phyloP scores from a whole-genome alignment of 495 filamentous ascomycete species.

The Podospora appendiculata region DNA sequence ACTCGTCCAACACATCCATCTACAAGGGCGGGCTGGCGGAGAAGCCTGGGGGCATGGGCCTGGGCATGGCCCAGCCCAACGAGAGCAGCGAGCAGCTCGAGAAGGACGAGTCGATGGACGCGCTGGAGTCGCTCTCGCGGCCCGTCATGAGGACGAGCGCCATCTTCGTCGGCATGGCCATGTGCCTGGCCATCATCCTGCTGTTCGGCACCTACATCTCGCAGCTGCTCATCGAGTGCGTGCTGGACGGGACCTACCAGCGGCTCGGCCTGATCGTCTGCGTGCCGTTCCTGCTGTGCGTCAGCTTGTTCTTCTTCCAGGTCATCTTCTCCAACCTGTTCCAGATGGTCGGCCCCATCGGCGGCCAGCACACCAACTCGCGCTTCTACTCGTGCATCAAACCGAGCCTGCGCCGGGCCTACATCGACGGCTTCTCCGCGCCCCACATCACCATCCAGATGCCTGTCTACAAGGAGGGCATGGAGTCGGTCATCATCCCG shows the following conservation, averaged over 20 bases:
- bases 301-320: slow-evolving; percentile 64
- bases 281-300: slow-evolving; percentile 60
- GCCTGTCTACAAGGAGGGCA: slow-evolving; percentile 62
- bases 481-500: slow-evolving; percentile 51
- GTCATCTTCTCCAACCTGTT: slow-evolving; percentile 62
- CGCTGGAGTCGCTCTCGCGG: slow-evolving; percentile 47
- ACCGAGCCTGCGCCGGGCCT: slow-evolving; percentile 44
- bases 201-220: slow-evolving; percentile 55
- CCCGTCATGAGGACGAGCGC: slow-evolving; percentile 54
- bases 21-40: slow-evolving; percentile 23
- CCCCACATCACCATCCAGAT: slow-evolving; percentile 62
- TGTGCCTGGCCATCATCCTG: slow-evolving; percentile 48
- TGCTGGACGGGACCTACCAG: slow-evolving; percentile 47
- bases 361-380: slow-evolving; percentile 57
- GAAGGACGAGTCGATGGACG: slow-evolving; percentile 58
- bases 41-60: slow-evolving; percentile 32
- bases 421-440: slow-evolving; percentile 23
- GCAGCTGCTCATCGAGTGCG: slow-evolving; percentile 52
- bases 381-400: slow-evolving; percentile 61
- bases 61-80: slow-evolving; percentile 1
- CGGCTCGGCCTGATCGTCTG: slow-evolving; percentile 52
- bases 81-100: slow-evolving; percentile 34
- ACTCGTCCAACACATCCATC: slow-evolving; percentile 27
- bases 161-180: slow-evolving; percentile 51
- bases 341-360: slow-evolving; percentile 60